Percentiles rank a stretch among this genome's conserved stretches.
Evolutionary conservation across 2,329 filamentous ascomycete species (phyloP).

Genomic region (Acrocalymma vagum): DNA sequence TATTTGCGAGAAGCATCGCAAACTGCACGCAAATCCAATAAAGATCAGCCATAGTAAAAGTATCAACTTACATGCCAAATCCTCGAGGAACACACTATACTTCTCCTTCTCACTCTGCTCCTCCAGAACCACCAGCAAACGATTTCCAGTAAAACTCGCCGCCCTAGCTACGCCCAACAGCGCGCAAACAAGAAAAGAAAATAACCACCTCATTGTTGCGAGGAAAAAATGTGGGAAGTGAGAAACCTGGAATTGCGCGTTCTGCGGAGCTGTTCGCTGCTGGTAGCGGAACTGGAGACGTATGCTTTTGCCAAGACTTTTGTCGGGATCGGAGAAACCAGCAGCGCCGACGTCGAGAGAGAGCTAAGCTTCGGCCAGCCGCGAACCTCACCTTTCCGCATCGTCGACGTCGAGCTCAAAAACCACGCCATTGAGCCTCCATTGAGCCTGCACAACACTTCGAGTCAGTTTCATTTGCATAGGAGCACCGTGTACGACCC

Average conservation of each 20-base stretch:
- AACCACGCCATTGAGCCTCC: neutral
- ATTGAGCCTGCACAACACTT: too few relatives aligned
- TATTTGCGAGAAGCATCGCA: neutral
- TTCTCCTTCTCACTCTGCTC: slow-evolving; percentile 79
- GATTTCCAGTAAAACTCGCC: slow-evolving; percentile 78
- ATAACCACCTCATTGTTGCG: slow-evolving; percentile 75
- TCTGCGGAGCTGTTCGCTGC: slow-evolving; percentile 15
- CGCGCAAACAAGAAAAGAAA: slow-evolving; percentile 74
- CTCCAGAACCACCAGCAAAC: slow-evolving; percentile 87
- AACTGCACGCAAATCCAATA: neutral
- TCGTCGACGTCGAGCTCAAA: slow-evolving; percentile 7
- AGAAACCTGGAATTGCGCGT: slow-evolving; percentile 21
- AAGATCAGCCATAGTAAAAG: slow-evolving; percentile 1
- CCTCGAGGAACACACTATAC: slow-evolving; percentile 83
- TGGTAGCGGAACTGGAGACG: slow-evolving; percentile 43
- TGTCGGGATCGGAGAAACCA: slow-evolving; percentile 17
- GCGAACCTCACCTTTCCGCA: too few relatives aligned
- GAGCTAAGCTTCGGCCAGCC: too few relatives aligned
- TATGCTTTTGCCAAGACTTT: slow-evolving; percentile 48
- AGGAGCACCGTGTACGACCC: too few relatives aligned
- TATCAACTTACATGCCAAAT: slow-evolving; percentile 70
- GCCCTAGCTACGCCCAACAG: slow-evolving; percentile 75
- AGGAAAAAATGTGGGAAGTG: slow-evolving; percentile 27
- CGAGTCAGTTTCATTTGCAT: too few relatives aligned
- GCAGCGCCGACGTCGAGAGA: slow-evolving; percentile 9